Base-by-base conservation (phyloP, 2,329 filamentous ascomycete genomes). In the Capronia coronata region DNA sequence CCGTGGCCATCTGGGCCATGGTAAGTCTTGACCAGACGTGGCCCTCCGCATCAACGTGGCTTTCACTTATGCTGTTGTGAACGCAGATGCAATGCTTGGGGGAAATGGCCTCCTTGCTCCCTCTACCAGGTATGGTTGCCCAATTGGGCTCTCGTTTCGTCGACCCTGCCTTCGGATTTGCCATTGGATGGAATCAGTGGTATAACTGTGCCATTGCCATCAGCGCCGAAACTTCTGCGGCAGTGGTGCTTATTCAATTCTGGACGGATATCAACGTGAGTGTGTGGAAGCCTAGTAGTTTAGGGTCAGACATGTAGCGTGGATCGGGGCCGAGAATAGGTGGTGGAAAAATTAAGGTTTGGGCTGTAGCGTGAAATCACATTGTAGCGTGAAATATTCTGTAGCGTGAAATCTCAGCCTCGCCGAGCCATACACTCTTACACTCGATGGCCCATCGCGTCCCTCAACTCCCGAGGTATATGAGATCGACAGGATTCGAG, bases 41-140 rank as follows among this genome's bases (percentile, higher is more conserved):
- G 37, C 37, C 16, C 16, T 40, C 35, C 18, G 11, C 16, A 39
- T 39, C 35, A 3, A 9, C 6, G 35, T 16, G 10, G 16, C n/a
- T 40, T 21, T 16, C 9, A 18, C 7, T 40, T 10, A 40, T 27
- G 22, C 22, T 42, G 25, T 5, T 27, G 6, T 27, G 6, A 27
- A 10, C 25, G 13, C 46, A 48, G 25, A 49, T 49, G 39, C 46
- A 49, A 29, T n/a, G 39, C 46, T 27, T 34, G 14, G 22, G 39
- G 16, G 39, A 43, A 38, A 48, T 48, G 46, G n/a, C 37, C 5
- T 22, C 46, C 38, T 23, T 42, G 46, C 11, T 39, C 38, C 38
- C 41, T 32, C n/a, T 43, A n/a, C 41, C 41, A n/a, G 41, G 41
- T 2, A 32, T 32, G 41, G 16, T 43, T 30, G 23, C 41, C 3